phyloP scores from a whole-genome alignment of 2,329 filamentous ascomycete genomes.

The Conoideocrella luteorostrata region DNA sequence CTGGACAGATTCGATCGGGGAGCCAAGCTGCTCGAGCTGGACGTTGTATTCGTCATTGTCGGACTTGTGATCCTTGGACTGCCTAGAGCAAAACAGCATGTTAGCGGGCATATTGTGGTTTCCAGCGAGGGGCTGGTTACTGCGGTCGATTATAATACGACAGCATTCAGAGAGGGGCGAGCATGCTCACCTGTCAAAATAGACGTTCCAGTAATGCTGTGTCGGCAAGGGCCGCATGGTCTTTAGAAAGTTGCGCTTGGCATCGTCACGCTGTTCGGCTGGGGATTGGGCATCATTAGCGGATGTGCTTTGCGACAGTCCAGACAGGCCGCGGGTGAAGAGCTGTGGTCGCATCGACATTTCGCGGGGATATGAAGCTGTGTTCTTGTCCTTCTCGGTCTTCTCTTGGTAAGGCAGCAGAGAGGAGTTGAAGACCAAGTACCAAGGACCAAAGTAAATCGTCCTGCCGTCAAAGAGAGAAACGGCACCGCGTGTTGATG shows the following conservation, averaged over 20 bases:
- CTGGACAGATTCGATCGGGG: slow-evolving; percentile 70
- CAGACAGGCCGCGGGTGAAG: slow-evolving; percentile 58
- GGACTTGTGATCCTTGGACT: slow-evolving; percentile 38
- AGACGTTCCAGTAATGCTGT: slow-evolving; percentile 75
- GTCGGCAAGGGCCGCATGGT: slow-evolving; percentile 66
- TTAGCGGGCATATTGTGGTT: too few relatives aligned
- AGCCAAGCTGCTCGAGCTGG: slow-evolving; percentile 55
- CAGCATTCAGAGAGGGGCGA: too few relatives aligned
- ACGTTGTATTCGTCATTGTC: slow-evolving; percentile 42
- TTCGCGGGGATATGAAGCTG: slow-evolving; percentile 14
- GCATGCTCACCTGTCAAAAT: slow-evolving; percentile 49
- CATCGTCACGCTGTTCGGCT: slow-evolving; percentile 67
- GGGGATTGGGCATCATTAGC: slow-evolving; percentile 59
- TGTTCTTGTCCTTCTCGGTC: not conserved
- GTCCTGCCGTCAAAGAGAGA: too few relatives aligned
- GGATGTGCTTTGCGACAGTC: slow-evolving; percentile 52
- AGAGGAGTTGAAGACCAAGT: too few relatives aligned
- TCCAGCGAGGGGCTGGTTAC: too few relatives aligned
- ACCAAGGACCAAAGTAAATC: too few relatives aligned
- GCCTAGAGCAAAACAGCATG: slow-evolving; percentile 16
- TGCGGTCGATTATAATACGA: too few relatives aligned
- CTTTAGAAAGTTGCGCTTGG: slow-evolving; percentile 77
- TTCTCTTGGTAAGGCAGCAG: too few relatives aligned
- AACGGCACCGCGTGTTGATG: too few relatives aligned
- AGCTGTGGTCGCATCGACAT: slow-evolving; percentile 54